Conservation (phyloP, 331 rosid species). For the Malus hybrid region DNA sequence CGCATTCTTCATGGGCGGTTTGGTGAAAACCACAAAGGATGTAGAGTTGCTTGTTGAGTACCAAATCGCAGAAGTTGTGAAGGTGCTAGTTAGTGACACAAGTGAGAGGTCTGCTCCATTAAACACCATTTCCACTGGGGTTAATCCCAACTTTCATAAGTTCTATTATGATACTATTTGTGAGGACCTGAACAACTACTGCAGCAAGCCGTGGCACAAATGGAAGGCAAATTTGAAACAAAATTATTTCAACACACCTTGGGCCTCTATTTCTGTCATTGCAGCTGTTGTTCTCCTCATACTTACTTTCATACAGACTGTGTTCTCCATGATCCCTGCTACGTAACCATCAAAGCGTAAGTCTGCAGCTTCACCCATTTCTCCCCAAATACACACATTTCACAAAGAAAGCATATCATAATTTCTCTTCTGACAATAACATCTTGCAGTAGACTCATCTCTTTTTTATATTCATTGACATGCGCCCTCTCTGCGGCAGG, state of each 20-base stretch:
- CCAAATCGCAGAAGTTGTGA: neutral
- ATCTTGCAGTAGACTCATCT: too few relatives aligned
- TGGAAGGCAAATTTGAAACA: neutral
- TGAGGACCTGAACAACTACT: neutral
- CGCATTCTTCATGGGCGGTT: neutral
- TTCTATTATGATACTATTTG: neutral
- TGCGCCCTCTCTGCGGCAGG: too few relatives aligned
- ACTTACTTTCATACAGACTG: neutral
- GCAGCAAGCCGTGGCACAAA: neutral
- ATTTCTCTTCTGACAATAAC: too few relatives aligned
- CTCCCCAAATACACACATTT: too few relatives aligned
- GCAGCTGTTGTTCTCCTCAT: slow-evolving; percentile 7
- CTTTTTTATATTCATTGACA: too few relatives aligned
- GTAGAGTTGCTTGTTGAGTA: neutral
- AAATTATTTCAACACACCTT: slow-evolving; percentile 13
- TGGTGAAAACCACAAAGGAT: neutral
- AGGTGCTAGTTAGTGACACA: neutral
- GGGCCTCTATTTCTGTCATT: neutral
- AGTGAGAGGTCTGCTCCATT: neutral
- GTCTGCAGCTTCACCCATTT: too few relatives aligned
- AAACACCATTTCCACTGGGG: neutral
- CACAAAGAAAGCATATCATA: too few relatives aligned
- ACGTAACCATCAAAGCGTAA: neutral
- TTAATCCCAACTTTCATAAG: fast-evolving
- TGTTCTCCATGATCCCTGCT: neutral